Percentiles rank a stretch among this genome's conserved stretches.
These are phyloP conservation scores for Fusarium bulbicola DNA, from an alignment of 2,329 filamentous ascomycete species.

Conservation along the genomic window DNA sequence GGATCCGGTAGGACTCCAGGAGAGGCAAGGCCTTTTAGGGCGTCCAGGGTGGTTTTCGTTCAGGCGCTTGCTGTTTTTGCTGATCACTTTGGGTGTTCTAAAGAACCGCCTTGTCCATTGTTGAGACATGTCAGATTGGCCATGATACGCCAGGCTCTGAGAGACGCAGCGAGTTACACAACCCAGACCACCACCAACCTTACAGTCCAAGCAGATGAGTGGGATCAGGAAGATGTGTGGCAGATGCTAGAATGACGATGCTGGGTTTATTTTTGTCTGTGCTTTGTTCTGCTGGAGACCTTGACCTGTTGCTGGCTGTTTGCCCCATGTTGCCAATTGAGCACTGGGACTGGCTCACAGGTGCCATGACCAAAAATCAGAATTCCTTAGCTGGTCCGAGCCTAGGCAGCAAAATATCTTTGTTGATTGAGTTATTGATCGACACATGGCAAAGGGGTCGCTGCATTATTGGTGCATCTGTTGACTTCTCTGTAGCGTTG, in stretches of 20 bases:
- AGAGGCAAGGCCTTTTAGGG: slow-evolving; percentile 20
- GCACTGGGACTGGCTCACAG: neutral
- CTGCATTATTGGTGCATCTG: slow-evolving; percentile 11
- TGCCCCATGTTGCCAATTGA: slow-evolving; percentile 14
- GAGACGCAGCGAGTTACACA: slow-evolving; percentile 18
- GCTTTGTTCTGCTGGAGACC: slow-evolving; percentile 9
- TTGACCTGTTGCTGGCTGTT: neutral
- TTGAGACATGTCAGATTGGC: slow-evolving; percentile 4
- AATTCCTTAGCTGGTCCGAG: neutral
- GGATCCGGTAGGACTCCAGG: slow-evolving; percentile 16
- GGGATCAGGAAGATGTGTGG: slow-evolving; percentile 17
- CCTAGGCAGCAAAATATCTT: slow-evolving; percentile 29
- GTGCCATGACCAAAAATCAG: neutral
- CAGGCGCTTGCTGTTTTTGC: neutral
- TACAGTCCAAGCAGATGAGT: slow-evolving; percentile 18
- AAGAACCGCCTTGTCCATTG: slow-evolving; percentile 4
- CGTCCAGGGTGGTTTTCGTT: slow-evolving; percentile 15
- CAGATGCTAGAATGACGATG: slow-evolving; percentile 16
- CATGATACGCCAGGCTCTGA: neutral
- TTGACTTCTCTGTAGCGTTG: slow-evolving; percentile 8
- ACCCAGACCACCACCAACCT: neutral
- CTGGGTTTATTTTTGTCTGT: slow-evolving; percentile 18
- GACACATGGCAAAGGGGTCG: neutral
- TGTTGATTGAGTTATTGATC: slow-evolving; percentile 10
- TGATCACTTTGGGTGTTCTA: neutral